Evolutionary conservation across 345 rosid genomes (phyloP).

Genomic region (Mercurialis annua): DNA sequence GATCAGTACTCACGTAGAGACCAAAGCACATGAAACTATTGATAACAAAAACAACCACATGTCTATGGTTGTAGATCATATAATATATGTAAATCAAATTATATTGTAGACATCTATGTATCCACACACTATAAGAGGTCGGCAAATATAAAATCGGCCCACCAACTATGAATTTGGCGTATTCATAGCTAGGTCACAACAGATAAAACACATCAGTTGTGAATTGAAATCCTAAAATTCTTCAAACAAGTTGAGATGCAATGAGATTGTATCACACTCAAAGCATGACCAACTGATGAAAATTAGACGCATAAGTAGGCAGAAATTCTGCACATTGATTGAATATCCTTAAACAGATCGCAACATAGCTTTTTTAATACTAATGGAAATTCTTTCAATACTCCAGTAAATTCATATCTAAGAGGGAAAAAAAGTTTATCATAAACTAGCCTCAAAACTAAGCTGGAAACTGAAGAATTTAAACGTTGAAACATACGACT

Average conservation of each 20-base stretch:
- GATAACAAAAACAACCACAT: not conserved
- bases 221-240: not conserved
- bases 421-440: not conserved
- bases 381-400: not conserved
- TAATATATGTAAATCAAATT: no score
- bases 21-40: not conserved
- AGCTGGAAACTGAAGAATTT: not conserved
- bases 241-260: not conserved
- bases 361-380: not conserved
- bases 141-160: not conserved
- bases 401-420: no score
- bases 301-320: not conserved
- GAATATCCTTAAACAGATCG: not conserved
- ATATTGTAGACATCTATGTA: not conserved
- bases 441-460: not conserved
- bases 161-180: not conserved
- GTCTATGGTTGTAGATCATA: not conserved
- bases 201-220: not conserved
- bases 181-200: not conserved
- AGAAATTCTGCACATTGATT: slow-evolving; percentile 7
- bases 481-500: not conserved
- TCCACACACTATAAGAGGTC: not conserved
- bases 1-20: not conserved
- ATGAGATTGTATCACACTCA: not conserved
- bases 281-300: not conserved